Evolutionary conservation across 176 grass and related monocot genomes (phyloP).

Genomic region (Musa acuminata): DNA sequence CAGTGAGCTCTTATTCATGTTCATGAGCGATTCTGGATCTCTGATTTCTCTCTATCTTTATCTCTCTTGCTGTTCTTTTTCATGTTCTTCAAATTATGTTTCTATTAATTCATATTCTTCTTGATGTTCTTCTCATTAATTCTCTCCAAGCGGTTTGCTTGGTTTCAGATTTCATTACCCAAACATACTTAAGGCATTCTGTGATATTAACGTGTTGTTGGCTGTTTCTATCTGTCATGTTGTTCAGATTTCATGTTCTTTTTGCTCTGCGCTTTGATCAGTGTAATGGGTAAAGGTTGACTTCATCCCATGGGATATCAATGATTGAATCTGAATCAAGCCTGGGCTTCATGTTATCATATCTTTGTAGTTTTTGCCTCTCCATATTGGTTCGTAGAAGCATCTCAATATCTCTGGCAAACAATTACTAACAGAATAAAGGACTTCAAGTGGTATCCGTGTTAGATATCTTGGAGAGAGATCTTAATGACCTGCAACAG

Average conservation of each 20-base stretch:
- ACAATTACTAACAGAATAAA: slow-evolving; percentile 11
- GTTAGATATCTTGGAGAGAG: too few relatives aligned
- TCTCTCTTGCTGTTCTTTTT: slow-evolving; percentile 9
- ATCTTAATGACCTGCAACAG: neutral
- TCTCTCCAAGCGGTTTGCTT: neutral
- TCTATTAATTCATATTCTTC: neutral
- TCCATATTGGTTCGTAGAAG: neutral
- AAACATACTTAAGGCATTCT: neutral
- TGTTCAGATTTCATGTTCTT: slow-evolving; percentile 1
- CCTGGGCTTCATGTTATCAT: neutral
- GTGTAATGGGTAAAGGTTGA: neutral
- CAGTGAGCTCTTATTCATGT: slow-evolving; percentile 31
- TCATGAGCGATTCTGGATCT: neutral
- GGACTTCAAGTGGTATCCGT: slow-evolving; percentile 24
- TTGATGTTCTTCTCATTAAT: neutral
- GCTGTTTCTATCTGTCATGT: neutral
- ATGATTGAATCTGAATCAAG: neutral
- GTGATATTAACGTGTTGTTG: neutral
- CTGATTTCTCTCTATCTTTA: neutral
- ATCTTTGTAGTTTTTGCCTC: too few relatives aligned
- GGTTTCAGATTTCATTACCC: neutral
- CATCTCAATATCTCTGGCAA: too few relatives aligned
- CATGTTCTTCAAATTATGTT: too few relatives aligned
- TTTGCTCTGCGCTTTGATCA: neutral
- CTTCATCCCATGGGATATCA: neutral